Conservation (phyloP, 495 filamentous ascomycete species). For the Entonaema liquescens region DNA sequence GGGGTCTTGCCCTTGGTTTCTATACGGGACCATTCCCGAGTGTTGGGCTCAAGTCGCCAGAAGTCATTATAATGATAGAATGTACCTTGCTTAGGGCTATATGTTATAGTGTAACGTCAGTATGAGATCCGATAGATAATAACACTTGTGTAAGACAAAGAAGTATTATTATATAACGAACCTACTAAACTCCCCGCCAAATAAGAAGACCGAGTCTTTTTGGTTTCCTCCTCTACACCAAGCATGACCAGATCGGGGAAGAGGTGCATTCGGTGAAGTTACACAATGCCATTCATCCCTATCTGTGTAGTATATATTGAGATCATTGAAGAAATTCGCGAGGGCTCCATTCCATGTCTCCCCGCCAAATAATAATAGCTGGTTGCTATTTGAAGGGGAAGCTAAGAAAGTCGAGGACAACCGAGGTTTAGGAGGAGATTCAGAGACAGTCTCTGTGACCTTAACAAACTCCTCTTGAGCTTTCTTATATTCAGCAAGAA, state of each 20-base stretch:
- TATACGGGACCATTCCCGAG: slow-evolving; percentile 87
- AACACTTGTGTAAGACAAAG: slow-evolving; percentile 11
- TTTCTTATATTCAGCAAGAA: slow-evolving; percentile 87
- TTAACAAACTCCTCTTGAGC: slow-evolving; percentile 93
- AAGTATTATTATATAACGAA: slow-evolving; percentile 28
- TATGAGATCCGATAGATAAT: slow-evolving; percentile 58
- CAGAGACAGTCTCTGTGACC: slow-evolving; percentile 80
- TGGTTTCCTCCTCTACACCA: slow-evolving; percentile 89
- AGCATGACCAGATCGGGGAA: slow-evolving; percentile 90
- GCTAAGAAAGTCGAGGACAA: slow-evolving; percentile 81
- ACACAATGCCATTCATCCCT: slow-evolving; percentile 87
- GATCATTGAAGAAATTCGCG: slow-evolving; percentile 71
- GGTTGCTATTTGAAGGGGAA: slow-evolving; percentile 83
- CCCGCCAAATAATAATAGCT: slow-evolving; percentile 92
- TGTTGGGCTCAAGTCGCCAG: slow-evolving; percentile 84
- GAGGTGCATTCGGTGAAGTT: slow-evolving; percentile 87
- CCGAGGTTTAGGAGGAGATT: slow-evolving; percentile 77
- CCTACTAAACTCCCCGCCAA: slow-evolving; percentile 75
- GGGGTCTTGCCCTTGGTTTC: slow-evolving; percentile 89
- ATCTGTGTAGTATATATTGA: slow-evolving; percentile 91
- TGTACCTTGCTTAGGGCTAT: slow-evolving; percentile 88
- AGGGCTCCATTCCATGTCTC: slow-evolving; percentile 71
- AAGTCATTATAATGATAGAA: slow-evolving; percentile 99
- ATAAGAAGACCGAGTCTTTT: slow-evolving; percentile 82
- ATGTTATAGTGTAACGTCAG: slow-evolving; percentile 52